These are phyloP conservation scores for Aspergillus fischeri DNA, from an alignment of 2,329 filamentous ascomycete species.

Conservation along the genomic window DNA sequence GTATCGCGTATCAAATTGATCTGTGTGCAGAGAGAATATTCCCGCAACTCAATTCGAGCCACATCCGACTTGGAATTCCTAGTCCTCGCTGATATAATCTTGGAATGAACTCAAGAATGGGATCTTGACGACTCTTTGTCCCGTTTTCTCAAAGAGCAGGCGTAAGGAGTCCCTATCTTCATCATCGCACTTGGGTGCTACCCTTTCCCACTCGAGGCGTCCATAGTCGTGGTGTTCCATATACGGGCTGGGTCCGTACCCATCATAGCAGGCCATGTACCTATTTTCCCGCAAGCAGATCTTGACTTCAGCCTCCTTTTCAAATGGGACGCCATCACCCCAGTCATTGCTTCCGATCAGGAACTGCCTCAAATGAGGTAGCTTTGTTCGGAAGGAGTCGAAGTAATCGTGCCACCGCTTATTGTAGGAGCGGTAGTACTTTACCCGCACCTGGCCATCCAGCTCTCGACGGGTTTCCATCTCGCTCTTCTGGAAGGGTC, in stretches of 20 bases:
- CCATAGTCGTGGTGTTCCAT: slow-evolving; percentile 3
- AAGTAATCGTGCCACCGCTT: slow-evolving; percentile 21
- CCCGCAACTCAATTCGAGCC: no score
- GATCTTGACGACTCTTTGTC: background rate
- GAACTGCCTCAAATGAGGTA: slow-evolving; percentile 14
- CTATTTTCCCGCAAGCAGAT: slow-evolving; percentile 8
- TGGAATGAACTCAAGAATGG: background rate
- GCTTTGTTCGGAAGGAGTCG: slow-evolving; percentile 11
- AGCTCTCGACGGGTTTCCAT: background rate
- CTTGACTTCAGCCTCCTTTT: slow-evolving; percentile 13
- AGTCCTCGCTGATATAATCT: background rate
- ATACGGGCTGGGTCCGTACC: slow-evolving; percentile 16
- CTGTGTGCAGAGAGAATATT: background rate
- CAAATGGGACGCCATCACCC: slow-evolving; percentile 14
- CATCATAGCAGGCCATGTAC: slow-evolving; percentile 20
- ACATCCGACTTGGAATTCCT: background rate
- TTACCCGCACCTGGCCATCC: background rate
- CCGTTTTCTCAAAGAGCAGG: background rate
- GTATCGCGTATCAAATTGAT: background rate
- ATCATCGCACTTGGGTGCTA: background rate
- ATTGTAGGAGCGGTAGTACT: slow-evolving; percentile 3
- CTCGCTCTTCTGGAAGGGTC: slow-evolving; percentile 27
- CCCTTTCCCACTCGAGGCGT: background rate
- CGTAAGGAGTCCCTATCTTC: background rate
- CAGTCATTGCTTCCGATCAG: slow-evolving; percentile 5